Base-by-base conservation (phyloP, 2,329 filamentous ascomycete genomes). In the Calonectria hongkongensis region DNA sequence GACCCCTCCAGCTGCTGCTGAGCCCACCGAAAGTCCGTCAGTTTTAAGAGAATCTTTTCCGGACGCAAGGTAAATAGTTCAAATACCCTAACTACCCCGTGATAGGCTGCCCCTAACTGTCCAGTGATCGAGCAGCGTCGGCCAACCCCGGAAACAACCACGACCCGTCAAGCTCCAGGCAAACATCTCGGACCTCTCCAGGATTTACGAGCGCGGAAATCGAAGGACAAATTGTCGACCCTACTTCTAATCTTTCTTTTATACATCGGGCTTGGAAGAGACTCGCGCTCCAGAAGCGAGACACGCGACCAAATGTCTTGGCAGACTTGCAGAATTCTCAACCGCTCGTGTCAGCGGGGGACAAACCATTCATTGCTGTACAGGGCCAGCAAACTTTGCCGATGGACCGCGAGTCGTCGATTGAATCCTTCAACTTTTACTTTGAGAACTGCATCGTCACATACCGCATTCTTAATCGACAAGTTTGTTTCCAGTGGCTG, bases 361-460 rank as follows among this genome's bases (percentile, higher is more conserved):
- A 82, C 62, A 79, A 80, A 39, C 80, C 83, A 2, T 82, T 83
- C 21, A 72, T 68, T 8, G 65, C 71, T 4, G 43, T 75, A 6
- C 30, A 54, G 1, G 67, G 71, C 13, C 54, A 73, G 6, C 36
- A 47, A 13, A 66, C 76, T 18, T 70, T 75, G 12, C 72, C 81
- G 6, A 76, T 78, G 7, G 70, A 78, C 4, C 73, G 68, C 2
- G 56, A 75, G 1, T 45, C 70, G 2, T 74, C 77, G 13, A 54
- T 71, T 10, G 71, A 78, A 1, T 75, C 83, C 16, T 67, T 83
- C 48, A 70, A 76, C 5, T 84, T 89, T 27, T 92, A 91, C 74
- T 92, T 92, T 76, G 89, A 91, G 56, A 88, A 88, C 73, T 90
- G 89, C 21, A 87, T 90, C 36, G 89, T 90, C 5, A 92, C 90